These are phyloP conservation scores for Ascomycota sp. DNA, from an alignment of 2,329 filamentous ascomycete genomes.

Conservation along the genomic window DNA sequence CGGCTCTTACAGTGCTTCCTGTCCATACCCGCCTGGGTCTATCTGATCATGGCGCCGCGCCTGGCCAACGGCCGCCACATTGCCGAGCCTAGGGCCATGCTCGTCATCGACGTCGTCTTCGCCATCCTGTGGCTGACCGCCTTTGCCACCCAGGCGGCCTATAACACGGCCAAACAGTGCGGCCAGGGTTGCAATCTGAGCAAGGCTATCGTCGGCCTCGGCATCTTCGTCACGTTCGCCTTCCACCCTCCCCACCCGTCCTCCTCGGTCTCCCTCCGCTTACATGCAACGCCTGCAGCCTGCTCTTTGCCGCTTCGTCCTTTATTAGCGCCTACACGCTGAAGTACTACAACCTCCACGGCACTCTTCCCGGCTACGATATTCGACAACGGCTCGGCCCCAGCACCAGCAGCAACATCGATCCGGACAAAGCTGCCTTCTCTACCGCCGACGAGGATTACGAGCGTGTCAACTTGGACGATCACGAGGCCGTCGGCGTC, in stretches of 20 bases:
- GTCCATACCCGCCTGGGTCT: constrained; percentile 42
- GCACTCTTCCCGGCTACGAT: constrained; percentile 40
- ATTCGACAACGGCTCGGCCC: constrained; percentile 18
- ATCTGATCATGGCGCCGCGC: constrained; percentile 42
- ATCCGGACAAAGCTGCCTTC: constrained; percentile 50
- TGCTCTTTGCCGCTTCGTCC: constrained; percentile 33
- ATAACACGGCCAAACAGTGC: constrained; percentile 35
- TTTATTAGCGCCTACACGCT: constrained; percentile 39
- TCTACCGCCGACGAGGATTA: constrained; percentile 47
- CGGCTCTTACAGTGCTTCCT: constrained; percentile 35
- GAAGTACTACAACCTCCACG: constrained; percentile 41
- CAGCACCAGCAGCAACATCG: constrained; percentile 28
- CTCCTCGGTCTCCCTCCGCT: constrained; percentile 1
- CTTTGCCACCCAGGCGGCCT: constrained; percentile 44
- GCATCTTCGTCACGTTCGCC: constrained; percentile 41
- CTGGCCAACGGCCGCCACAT: constrained; percentile 40
- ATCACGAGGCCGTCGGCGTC: constrained; percentile 22
- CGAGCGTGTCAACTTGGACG: constrained; percentile 36
- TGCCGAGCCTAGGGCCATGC: constrained; percentile 41
- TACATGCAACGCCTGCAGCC: constrained; percentile 13
- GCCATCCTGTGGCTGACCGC: constrained; percentile 44
- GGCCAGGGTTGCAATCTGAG: constrained; percentile 36
- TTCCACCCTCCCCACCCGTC: background rate
- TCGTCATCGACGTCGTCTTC: constrained; percentile 35
- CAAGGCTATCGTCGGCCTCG: constrained; percentile 41